phyloP scores from a whole-genome alignment of 1,284 basidiomycete genomes.

The Naganishia sp. region DNA sequence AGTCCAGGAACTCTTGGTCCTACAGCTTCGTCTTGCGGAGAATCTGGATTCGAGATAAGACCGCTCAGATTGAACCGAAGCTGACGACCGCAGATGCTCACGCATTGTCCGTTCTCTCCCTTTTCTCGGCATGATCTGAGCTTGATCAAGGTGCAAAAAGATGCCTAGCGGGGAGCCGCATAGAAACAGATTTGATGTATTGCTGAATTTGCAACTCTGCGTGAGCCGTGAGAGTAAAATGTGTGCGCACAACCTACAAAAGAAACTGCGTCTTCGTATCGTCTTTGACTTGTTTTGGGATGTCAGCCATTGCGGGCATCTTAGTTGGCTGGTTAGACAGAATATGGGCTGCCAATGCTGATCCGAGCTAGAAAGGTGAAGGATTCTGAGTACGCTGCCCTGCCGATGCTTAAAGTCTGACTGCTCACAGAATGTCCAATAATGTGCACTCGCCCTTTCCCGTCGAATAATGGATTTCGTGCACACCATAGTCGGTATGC shows the following conservation, averaged over 20 bases:
- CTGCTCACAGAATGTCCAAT: constrained; percentile 49
- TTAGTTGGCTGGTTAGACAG: constrained; percentile 60
- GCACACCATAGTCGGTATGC: constrained; percentile 60
- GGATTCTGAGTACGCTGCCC: neutral
- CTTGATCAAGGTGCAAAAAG: constrained; percentile 59
- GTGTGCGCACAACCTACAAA: constrained; percentile 40
- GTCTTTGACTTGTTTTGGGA: constrained; percentile 49
- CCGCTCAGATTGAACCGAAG: neutral
- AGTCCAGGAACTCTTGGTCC: constrained; percentile 21
- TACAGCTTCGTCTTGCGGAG: constrained; percentile 57
- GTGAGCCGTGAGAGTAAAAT: constrained; percentile 38
- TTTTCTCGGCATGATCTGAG: constrained; percentile 59
- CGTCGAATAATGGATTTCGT: constrained; percentile 58
- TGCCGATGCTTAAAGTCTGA: neutral
- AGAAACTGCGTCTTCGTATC: constrained; percentile 52
- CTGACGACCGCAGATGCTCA: constrained; percentile 28
- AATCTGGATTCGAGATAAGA: constrained; percentile 38
- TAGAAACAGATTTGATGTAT: constrained; percentile 58
- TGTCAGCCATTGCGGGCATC: constrained; percentile 52
- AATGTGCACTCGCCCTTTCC: constrained; percentile 55
- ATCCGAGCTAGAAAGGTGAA: constrained; percentile 53
- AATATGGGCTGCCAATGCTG: constrained; percentile 59
- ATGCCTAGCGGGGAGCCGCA: constrained; percentile 60
- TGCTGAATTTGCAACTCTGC: constrained; percentile 34
- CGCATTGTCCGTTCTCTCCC: constrained; percentile 57